phyloP scores from a whole-genome alignment of 1,284 basidiomycete genomes.

The Ceratorhiza oryzae-sativae region DNA sequence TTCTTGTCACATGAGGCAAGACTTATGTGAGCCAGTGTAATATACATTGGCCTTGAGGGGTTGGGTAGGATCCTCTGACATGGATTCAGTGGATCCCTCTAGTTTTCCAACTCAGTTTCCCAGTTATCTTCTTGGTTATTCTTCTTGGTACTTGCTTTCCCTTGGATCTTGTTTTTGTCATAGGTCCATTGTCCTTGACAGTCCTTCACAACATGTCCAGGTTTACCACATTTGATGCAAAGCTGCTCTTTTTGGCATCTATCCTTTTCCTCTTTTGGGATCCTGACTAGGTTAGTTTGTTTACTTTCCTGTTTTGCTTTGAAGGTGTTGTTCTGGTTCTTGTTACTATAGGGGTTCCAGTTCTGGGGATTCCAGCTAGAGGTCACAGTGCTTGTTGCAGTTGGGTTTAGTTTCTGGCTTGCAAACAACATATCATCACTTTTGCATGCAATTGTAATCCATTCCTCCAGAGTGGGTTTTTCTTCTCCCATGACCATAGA shows the following conservation, averaged over 20 bases:
- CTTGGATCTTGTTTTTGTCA: too few relatives aligned
- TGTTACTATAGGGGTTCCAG: too few relatives aligned
- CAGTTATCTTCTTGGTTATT: neutral
- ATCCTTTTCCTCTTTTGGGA: constrained; percentile 8
- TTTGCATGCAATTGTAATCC: neutral
- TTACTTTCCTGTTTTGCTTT: neutral
- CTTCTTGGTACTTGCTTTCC: neutral
- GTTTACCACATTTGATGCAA: constrained; percentile 9
- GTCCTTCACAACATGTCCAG: neutral
- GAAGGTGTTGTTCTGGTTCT: neutral
- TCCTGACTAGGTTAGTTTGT: neutral
- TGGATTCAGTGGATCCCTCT: neutral
- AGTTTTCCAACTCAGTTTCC: constrained; percentile 2
- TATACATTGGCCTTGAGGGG: neutral
- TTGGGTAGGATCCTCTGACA: neutral
- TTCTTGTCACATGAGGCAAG: constrained; percentile 1
- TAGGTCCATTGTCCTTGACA: neutral
- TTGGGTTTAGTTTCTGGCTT: neutral
- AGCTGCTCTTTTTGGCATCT: neutral
- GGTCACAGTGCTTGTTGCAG: too few relatives aligned
- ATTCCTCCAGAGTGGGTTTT: neutral
- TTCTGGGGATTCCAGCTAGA: neutral
- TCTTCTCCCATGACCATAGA: neutral
- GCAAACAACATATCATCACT: neutral
- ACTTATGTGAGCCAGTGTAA: constrained; percentile 4